Conservation (phyloP, 768 basidiomycete species). For the Mycena venus region DNA sequence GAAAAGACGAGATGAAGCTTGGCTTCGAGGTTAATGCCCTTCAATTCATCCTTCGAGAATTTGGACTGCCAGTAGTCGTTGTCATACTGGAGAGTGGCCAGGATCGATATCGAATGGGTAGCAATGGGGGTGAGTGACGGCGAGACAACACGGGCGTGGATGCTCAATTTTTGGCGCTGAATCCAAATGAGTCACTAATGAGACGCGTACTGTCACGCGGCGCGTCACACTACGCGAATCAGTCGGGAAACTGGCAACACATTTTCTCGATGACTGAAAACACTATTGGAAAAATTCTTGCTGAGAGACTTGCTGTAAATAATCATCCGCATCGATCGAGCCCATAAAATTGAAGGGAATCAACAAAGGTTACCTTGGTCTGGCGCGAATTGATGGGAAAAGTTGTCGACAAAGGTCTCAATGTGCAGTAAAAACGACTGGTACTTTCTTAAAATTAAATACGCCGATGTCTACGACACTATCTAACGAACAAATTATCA, state of each 20-base stretch:
- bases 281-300: neutral
- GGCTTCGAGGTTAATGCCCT: neutral
- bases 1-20: constrained; percentile 24
- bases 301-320: neutral
- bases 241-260: neutral
- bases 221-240: neutral
- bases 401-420: neutral
- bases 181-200: neutral
- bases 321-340: neutral
- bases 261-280: neutral
- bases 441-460: neutral
- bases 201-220: constrained; percentile 6
- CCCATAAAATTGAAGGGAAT: constrained; percentile 1
- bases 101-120: no score
- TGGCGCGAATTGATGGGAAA: neutral
- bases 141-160: neutral
- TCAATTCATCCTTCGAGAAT: no score
- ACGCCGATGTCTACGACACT: neutral
- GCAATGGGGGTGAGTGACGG: neutral
- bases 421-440: neutral
- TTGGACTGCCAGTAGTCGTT: no score
- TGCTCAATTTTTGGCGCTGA: neutral
- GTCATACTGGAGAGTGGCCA: no score
- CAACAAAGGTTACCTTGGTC: neutral
- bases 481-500: neutral